Base-by-base conservation (phyloP, 2,329 filamentous ascomycete species). In the Rutstroemia sp. region DNA sequence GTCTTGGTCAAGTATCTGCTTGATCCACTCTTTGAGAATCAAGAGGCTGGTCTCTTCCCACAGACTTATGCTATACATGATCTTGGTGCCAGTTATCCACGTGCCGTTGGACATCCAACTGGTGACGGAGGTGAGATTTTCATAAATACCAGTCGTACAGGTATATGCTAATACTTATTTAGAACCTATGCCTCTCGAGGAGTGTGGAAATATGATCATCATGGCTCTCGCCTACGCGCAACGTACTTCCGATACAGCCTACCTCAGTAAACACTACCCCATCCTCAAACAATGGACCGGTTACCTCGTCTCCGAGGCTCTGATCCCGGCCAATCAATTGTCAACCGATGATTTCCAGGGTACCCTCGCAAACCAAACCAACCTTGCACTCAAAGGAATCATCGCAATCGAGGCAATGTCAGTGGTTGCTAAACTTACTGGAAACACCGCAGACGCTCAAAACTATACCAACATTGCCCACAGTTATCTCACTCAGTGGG, bases 341-440 rank as follows among this genome's bases (percentile, higher is more conserved):
- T 89, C 84, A 19, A 94, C 89, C 0, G 89, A 94, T 67, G 89
- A 94, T 69, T 94, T 94, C 69, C 89, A 89, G 8, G 89, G 89
- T 48, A 84, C 85, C 71, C 76, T 91, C 23, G 82, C 84, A 4
- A 84, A 92, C 19, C 88, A 92, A 69, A 92, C 88, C 2, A 92
- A 94, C 67, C 76, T 94, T 19, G 89, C 88, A 0, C 76, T 94
- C 59, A 94, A 94, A 71, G 89, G 89, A 48, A 92, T 94, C 64
- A 83, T 94, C 57, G 89, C 86, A 12, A 87, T 94, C 69, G 83
- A 87, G 65, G 89, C 89, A 52, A 92, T 94, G 86, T 81, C 84
- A 54, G 78, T 86, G 62, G 78, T 94, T 38, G 79, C 88, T 2
- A 73, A 78, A 27, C 71, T 86, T 3, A 79, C 83, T 8, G 84